phyloP scores from a whole-genome alignment of 495 filamentous ascomycete species.

The Xylona heveae region DNA sequence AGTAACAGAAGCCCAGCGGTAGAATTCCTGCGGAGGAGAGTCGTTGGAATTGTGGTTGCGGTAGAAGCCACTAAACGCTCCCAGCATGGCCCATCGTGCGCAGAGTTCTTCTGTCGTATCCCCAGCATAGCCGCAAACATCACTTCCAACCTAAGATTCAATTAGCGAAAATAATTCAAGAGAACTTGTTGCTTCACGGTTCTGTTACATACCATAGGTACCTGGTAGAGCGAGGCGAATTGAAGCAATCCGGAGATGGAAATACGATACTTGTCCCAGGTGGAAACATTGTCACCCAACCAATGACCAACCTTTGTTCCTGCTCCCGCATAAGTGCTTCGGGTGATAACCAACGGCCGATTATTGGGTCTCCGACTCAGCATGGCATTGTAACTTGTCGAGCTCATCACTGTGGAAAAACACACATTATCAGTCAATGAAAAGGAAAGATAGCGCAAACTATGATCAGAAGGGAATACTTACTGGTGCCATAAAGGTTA shows the following conservation, averaged over 20 bases:
- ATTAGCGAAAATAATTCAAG: no score
- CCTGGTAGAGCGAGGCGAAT: conserved; percentile 62
- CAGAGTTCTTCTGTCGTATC: conserved; percentile 63
- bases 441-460: conserved; percentile 2
- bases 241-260: conserved; percentile 48
- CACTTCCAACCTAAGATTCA: no score
- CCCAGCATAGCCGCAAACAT: conserved; percentile 58
- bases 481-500: conserved; percentile 63
- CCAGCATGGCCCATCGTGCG: conserved; percentile 64
- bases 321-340: conserved; percentile 65
- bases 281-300: conserved; percentile 65
- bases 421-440: no score
- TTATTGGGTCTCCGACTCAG: conserved; percentile 37
- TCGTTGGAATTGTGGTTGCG: conserved; percentile 47
- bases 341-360: conserved; percentile 63
- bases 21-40: conserved; percentile 47
- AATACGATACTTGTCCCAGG: conserved; percentile 51
- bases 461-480: conserved; percentile 7
- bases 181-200: no score
- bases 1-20: conserved; percentile 44
- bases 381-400: conserved; percentile 45
- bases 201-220: conserved; percentile 38
- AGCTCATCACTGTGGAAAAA: conserved; percentile 72
- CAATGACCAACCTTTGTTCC: conserved; percentile 65
- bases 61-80: conserved; percentile 68